Evolutionary conservation across 208 protist species (phyloP).

Genomic region (Trypanosoma brucei): DNA sequence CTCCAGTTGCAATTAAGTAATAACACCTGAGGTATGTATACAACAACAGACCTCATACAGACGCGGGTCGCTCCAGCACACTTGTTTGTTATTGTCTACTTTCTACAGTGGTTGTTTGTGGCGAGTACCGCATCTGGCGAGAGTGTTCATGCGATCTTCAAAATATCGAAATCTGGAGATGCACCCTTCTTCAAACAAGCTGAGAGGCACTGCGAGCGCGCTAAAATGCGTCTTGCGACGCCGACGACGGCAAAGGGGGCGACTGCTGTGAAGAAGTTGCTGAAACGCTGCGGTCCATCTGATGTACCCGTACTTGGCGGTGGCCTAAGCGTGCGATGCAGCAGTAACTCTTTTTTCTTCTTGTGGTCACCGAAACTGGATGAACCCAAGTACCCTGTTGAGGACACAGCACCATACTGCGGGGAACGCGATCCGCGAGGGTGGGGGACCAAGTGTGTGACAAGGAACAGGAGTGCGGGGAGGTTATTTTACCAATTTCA

Average conservation of each 20-base stretch:
- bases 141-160: neutral
- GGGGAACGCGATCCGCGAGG: neutral
- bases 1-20: too few species aligned
- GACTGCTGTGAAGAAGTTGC: neutral
- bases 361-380: conserved; percentile 4
- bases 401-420: neutral
- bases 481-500: conserved; percentile 10
- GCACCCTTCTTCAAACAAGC: neutral
- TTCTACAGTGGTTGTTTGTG: too few species aligned
- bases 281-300: neutral
- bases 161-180: neutral
- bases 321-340: neutral
- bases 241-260: neutral
- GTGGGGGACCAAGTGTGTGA: neutral
- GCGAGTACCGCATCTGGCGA: neutral
- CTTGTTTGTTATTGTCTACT: too few species aligned
- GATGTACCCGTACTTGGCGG: neutral
- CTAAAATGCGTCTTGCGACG: conserved; percentile 10
- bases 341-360: neutral
- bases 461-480: neutral
- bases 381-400: neutral
- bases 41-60: too few species aligned
- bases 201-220: neutral
- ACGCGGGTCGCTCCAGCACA: too few species aligned
- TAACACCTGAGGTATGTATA: too few species aligned